phyloP scores from a whole-genome alignment of 2,329 filamentous ascomycete species.

The Byssothecium circinans region DNA sequence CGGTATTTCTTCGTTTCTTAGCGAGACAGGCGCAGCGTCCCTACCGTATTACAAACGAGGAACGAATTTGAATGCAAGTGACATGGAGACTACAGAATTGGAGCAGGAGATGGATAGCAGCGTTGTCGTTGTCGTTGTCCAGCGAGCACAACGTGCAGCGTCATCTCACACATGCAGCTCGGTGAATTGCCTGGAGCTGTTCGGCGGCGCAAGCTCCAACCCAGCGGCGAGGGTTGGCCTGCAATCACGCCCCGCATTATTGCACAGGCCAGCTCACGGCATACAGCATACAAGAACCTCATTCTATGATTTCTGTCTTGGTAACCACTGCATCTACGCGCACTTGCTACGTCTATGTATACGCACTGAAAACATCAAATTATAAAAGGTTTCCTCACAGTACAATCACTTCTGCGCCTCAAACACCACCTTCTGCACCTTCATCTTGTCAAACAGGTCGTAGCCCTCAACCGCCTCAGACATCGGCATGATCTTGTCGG shows the following conservation, averaged over 20 bases:
- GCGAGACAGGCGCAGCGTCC: constrained; percentile 33
- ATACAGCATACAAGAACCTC: too few relatives aligned
- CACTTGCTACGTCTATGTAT: too few relatives aligned
- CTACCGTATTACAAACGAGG: constrained; percentile 25
- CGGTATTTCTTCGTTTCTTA: constrained; percentile 38
- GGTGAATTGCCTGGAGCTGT: background rate
- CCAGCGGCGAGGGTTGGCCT: too few relatives aligned
- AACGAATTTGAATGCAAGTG: constrained; percentile 12
- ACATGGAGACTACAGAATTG: too few relatives aligned
- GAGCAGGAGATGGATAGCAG: too few relatives aligned
- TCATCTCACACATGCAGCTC: background rate
- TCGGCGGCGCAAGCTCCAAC: too few relatives aligned
- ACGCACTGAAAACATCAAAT: too few relatives aligned
- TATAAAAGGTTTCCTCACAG: too few relatives aligned
- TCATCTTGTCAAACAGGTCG: constrained; percentile 56
- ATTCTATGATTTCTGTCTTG: too few relatives aligned
- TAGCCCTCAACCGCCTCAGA: constrained; percentile 56
- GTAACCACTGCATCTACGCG: too few relatives aligned
- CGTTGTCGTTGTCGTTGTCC: too few relatives aligned
- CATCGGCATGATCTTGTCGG: constrained; percentile 56
- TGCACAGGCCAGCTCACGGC: background rate
- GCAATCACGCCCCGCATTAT: background rate
- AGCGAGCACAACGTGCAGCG: background rate
- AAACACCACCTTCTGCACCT: constrained; percentile 57
- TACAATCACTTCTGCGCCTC: constrained; percentile 45